Evolutionary conservation across 495 filamentous ascomycete species (phyloP), one percentile per base, ranked within the genome.

Genomic region (Hamigera avellanea): DNA sequence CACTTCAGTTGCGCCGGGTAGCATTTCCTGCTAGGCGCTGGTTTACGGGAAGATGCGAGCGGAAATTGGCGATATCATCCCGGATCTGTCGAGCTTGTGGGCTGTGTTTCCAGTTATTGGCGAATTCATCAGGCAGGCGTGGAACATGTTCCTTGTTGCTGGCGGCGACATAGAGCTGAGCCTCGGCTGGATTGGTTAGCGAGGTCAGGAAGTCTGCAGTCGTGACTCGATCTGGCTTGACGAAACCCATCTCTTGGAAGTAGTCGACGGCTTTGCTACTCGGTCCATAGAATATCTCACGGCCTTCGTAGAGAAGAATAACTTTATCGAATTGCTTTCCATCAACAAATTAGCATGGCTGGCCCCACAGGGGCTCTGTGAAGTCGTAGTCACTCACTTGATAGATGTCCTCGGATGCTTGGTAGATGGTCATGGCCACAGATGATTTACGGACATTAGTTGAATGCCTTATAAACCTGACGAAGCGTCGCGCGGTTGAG

Each of bases 331-430:
- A 78, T 10, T 56, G 26, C 17, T 64, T 49, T n/a, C n/a, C n/a
- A n/a, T n/a, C n/a, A n/a, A n/a, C n/a, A n/a, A n/a, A n/a, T n/a
- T n/a, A n/a, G n/a, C n/a, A n/a, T n/a, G n/a, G n/a, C n/a, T n/a
- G n/a, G n/a, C n/a, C n/a, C n/a, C n/a, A n/a, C n/a, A n/a, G n/a
- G n/a, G n/a, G n/a, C n/a, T n/a, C n/a, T n/a, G n/a, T n/a, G n/a
- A n/a, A n/a, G n/a, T n/a, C n/a, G n/a, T n/a, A n/a, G n/a, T n/a
- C n/a, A n/a, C n/a, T n/a, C n/a, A n/a, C n/a, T n/a, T n/a, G n/a
- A 54, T 88, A 93, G 37, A 91, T 91, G 45, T 70, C 79, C 55
- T 93, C 82, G 23, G 74, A 79, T 0, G 83, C 83, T 51, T 89
- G 83, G 45, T 87, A 89, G 5, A 85, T 66, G 2, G 81, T 82